Base-by-base conservation (phyloP, 352 stramenopile genomes). In the Pythium insidiosum region DNA sequence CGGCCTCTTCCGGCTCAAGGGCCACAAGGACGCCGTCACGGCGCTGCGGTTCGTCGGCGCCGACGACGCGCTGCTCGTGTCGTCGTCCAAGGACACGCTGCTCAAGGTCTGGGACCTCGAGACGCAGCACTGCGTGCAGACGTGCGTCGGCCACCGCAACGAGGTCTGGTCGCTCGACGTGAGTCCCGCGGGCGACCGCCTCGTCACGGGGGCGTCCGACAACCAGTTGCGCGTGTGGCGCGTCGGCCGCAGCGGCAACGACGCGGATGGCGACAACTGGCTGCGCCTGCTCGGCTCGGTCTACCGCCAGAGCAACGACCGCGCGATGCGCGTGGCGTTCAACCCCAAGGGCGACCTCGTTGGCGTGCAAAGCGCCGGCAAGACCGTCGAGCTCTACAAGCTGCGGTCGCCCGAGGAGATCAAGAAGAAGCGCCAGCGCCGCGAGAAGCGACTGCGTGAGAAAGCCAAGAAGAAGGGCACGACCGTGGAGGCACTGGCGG, bases 101-200 rank as follows among this genome's bases (percentile, higher is more conserved):
- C 58, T 97, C 35, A 98, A 97, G 67, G 73, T 96, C 15, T 98
- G 92, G 92, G 92, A 97, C 53, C 63, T 97, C 4, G 81, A 95
- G 24, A 96, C 82, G 23, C 86, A 97, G 68, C 77, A 96, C 61
- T 98, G 93, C 56, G 65, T 97, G 36, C 88, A 97, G 58, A 98
- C 93, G 9, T 90, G 94, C 50, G 82, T 96, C 25, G 86, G 88
- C 23, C 88, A 97, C 61, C 71, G 88, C 21, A 94, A 84, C 33
- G 90, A 97, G 56, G 85, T 98, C 5, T 97, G 92, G 90, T 80
- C 69, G 25, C 60, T 97, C 16, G 88, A 82, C 19, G 62, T 95
- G 28, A 90, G 72, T 35, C 53, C 71, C 0, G 47, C 49, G 19
- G 72, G 66, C 38, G 61, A 87, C 31, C 77, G 81, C 5, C 43